Conservation (phyloP, 1,139 yeast species). For the Yamadazyma diddensiae region DNA sequence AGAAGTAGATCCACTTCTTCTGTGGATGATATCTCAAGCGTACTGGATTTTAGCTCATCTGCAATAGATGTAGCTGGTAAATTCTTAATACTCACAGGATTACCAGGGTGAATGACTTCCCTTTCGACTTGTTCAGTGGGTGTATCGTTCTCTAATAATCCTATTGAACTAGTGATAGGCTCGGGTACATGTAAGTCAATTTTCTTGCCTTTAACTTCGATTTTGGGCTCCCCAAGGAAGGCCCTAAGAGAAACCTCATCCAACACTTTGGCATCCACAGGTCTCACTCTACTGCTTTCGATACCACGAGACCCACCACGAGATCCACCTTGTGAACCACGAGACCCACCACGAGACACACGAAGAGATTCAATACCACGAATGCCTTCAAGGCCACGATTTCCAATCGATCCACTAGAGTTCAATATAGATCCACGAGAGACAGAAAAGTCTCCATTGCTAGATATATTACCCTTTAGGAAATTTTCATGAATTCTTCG, state of each 20-base stretch:
- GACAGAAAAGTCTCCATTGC: too few relatives aligned
- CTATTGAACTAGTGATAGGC: constrained; percentile 8
- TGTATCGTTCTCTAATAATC: constrained; percentile 3
- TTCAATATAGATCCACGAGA: background rate
- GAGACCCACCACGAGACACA: too few relatives aligned
- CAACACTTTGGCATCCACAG: too few relatives aligned
- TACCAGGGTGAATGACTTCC: too few relatives aligned
- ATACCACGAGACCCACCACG: too few relatives aligned
- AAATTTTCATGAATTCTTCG: constrained; percentile 7
- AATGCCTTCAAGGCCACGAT: background rate
- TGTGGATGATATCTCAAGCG: background rate
- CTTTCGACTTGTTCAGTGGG: background rate
- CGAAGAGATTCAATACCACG: background rate
- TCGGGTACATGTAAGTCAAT: constrained; percentile 4
- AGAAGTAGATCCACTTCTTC: background rate
- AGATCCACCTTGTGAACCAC: too few relatives aligned
- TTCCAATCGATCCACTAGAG: background rate
- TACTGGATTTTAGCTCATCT: too few relatives aligned
- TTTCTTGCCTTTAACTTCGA: constrained; percentile 2
- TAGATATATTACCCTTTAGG: constrained; percentile 2
- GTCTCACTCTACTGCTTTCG: too few relatives aligned
- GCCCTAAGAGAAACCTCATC: background rate
- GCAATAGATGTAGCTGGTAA: too few relatives aligned
- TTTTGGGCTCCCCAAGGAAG: too few relatives aligned
- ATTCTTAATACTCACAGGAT: too few relatives aligned